Evolutionary conservation across 140 eudicot genomes (phyloP), one percentile per base, ranked within the genome.

Genomic region (Cichorium intybus): DNA sequence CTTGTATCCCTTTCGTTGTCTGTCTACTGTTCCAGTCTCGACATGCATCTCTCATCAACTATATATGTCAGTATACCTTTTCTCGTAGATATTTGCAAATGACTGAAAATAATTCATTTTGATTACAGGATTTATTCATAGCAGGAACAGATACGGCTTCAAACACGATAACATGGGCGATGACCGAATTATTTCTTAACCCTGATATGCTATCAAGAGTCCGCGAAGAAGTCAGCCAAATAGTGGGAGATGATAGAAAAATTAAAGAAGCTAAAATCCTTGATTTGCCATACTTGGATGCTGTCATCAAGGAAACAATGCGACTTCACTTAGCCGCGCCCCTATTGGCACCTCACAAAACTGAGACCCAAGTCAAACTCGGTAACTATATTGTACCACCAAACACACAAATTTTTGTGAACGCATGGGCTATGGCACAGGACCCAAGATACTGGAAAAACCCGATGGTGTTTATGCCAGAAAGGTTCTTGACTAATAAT

Each of bases 391-490:
- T 7, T 21, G 10, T 62, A 2, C 68, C 68, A 41, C 23, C 14
- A 41, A 47, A 41, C 68, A 41, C 34, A 16, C 24, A 10, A 22
- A 21, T 64, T 16, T 10, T 64, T 20, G 69, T 64, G 16, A 64
- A 64, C 6, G 37, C 55, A 18, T 64, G 69, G 69, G 69, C 56
- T 4, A 62, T 62, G 22, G 56, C 55, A 62, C 37, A 56, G 8
- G 69, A 62, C 24, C 56, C 69, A 3, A 64, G 15, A 9, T 43
- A 43, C 9, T 64, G 69, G 69, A 45, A 64, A n/a, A 22, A 47
- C 18, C 69, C 69, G 10, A 0, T 47, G 45, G 28, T 20, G 43
- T 64, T 43, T 39, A 64, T 45, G 34, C 69, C 69, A 2, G 69
- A 64, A 29, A 29, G 69, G 9, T 64, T 64, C 18, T 26, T 27